Evolutionary conservation across 306 rosid species (phyloP).

Genomic region (Casuarina glauca): DNA sequence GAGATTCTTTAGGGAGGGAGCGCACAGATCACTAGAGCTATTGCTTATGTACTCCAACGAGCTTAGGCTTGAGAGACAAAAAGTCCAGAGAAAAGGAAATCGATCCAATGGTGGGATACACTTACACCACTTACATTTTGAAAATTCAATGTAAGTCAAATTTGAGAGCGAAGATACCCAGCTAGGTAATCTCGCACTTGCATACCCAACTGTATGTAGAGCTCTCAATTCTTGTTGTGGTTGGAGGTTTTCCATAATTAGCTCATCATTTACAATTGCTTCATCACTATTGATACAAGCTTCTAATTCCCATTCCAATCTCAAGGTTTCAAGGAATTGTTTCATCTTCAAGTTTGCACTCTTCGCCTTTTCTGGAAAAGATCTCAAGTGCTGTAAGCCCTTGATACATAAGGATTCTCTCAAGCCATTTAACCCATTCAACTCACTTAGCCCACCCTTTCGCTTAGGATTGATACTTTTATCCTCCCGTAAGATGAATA

Average conservation of each 20-base stretch:
- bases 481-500: no score
- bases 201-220: background rate
- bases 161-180: slow-evolving; percentile 9
- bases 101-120: slow-evolving; percentile 15
- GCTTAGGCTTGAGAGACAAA: accelerated
- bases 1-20: slow-evolving; percentile 8
- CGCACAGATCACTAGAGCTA: background rate
- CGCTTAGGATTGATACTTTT: no score
- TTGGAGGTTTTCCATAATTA: no score
- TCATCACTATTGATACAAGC: no score
- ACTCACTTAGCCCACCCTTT: no score
- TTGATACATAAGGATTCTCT: no score
- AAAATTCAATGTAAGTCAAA: no score
- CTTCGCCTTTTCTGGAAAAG: no score
- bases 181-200: slow-evolving; percentile 2
- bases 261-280: background rate
- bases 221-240: slow-evolving; percentile 10
- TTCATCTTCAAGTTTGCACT: slow-evolving; percentile 12
- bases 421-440: no score
- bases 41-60: slow-evolving; percentile 14
- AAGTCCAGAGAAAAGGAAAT: slow-evolving; percentile 21
- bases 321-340: background rate
- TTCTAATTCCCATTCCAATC: background rate
- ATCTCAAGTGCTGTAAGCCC: no score
- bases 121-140: background rate